A percentile compares a stretch with the other conserved stretches of the same genome.
Evolutionary conservation across 73 alveolate species (phyloP).

Genomic region (Paramecium tetraurelia): DNA sequence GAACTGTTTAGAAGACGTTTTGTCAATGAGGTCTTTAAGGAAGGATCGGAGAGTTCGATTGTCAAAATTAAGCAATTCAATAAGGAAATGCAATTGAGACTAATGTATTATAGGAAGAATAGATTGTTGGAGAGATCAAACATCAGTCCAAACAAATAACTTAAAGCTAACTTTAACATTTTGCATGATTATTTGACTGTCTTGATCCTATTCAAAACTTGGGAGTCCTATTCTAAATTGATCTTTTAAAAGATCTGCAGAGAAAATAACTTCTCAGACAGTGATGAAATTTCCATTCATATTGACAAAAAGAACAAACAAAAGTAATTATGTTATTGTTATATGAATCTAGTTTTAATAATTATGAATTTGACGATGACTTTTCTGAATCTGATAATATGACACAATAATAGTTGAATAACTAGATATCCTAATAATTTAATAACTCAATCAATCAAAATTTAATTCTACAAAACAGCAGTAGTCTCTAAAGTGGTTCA

Average conservation of each 20-base stretch:
- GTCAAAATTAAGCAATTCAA: slow-evolving; percentile 11
- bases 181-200: slow-evolving; percentile 20
- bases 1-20: slow-evolving; percentile 17
- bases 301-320: neutral
- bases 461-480: neutral
- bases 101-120: neutral
- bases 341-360: neutral
- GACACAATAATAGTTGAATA: neutral
- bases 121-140: neutral
- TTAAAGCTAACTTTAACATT: neutral
- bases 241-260: neutral
- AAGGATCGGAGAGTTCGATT: neutral
- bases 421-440: neutral
- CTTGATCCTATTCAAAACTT: neutral
- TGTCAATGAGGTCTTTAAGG: neutral
- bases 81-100: neutral
- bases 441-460: neutral
- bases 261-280: neutral
- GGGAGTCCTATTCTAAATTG: slow-evolving; percentile 36
- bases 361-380: neutral
- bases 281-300: neutral
- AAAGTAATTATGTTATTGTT: neutral
- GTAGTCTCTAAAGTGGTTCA: neutral
- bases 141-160: neutral
- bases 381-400: neutral